A percentile compares a stretch with the other conserved stretches of the same genome.
These are phyloP conservation scores for Aeschynomene evenia DNA, from an alignment of 306 rosid genomes.

Conservation along the genomic window DNA sequence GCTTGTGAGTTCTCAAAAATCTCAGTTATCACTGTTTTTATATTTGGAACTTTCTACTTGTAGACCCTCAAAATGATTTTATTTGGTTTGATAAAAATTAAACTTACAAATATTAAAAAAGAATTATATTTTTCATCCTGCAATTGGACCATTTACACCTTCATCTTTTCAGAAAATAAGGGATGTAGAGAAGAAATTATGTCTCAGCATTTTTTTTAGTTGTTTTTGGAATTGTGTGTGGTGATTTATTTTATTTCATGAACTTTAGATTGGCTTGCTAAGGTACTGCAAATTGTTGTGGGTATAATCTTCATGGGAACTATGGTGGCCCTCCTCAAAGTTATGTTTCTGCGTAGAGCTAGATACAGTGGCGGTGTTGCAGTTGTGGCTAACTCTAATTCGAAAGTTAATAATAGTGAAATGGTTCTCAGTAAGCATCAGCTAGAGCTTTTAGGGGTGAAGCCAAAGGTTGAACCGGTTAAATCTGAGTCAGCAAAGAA, in stretches of 20 bases:
- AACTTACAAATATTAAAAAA: too few species aligned
- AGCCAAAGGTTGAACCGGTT: slow-evolving; percentile 55
- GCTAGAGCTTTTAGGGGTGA: slow-evolving; percentile 73
- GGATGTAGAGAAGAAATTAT: neutral
- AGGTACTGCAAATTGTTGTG: slow-evolving; percentile 52
- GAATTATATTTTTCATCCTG: too few species aligned
- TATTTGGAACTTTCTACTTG: neutral
- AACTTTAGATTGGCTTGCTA: slow-evolving; percentile 64
- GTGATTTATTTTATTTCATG: neutral
- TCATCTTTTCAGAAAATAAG: neutral
- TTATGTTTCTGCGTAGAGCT: slow-evolving; percentile 45
- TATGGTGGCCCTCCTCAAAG: slow-evolving; percentile 66
- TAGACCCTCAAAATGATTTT: too few species aligned
- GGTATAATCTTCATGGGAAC: slow-evolving; percentile 66
- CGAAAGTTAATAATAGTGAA: slow-evolving; percentile 47
- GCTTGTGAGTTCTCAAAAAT: slow-evolving; percentile 66
- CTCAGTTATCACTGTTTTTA: neutral
- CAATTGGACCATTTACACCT: too few species aligned
- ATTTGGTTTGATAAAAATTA: too few species aligned
- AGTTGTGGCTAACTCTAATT: slow-evolving; percentile 37
- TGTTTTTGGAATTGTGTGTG: neutral
- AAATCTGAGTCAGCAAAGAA: slow-evolving; percentile 55
- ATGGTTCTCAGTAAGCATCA: slow-evolving; percentile 64
- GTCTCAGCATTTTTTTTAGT: neutral
- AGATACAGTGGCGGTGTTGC: slow-evolving; percentile 40